phyloP scores from a whole-genome alignment of 1,139 yeast species.

The Sugiyamaella xylanicola region DNA sequence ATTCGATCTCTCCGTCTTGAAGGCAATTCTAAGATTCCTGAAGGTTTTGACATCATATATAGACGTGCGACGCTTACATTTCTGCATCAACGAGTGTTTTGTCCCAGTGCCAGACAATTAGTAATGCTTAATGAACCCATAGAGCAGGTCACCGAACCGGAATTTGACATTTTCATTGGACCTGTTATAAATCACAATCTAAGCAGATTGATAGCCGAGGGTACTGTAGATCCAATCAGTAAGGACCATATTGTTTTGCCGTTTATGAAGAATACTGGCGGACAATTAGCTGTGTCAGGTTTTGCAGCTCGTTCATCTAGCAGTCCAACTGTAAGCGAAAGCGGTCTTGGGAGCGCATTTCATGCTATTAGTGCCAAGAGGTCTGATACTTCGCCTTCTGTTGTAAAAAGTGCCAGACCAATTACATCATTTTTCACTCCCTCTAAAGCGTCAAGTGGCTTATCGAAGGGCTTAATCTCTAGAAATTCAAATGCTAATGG shows the following conservation, averaged over 20 bases:
- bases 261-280: constrained; percentile 6
- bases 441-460: not conserved
- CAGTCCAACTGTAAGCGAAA: not conserved
- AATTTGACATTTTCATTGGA: constrained; percentile 67
- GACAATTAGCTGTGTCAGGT: not conserved
- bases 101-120: constrained; percentile 56
- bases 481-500: no score
- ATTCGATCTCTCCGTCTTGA: constrained; percentile 61
- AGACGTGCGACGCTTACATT: constrained; percentile 76
- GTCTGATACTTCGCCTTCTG: constrained; percentile 7
- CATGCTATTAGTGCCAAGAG: constrained; percentile 9
- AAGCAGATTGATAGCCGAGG: constrained; percentile 62
- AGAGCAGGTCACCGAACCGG: constrained; percentile 40
- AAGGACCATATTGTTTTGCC: constrained; percentile 41
- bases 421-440: constrained; percentile 22
- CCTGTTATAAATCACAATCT: constrained; percentile 46
- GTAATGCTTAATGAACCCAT: constrained; percentile 62
- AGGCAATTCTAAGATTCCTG: constrained; percentile 61
- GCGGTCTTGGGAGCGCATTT: constrained; percentile 1
- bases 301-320: not conserved
- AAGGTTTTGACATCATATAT: constrained; percentile 60
- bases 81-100: constrained; percentile 81
- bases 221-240: constrained; percentile 66
- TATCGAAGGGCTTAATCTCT: not conserved
- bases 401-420: not conserved